These are phyloP conservation scores for Debaryomyces prosopidis DNA, from an alignment of 805 yeast species.

Conservation along the genomic window DNA sequence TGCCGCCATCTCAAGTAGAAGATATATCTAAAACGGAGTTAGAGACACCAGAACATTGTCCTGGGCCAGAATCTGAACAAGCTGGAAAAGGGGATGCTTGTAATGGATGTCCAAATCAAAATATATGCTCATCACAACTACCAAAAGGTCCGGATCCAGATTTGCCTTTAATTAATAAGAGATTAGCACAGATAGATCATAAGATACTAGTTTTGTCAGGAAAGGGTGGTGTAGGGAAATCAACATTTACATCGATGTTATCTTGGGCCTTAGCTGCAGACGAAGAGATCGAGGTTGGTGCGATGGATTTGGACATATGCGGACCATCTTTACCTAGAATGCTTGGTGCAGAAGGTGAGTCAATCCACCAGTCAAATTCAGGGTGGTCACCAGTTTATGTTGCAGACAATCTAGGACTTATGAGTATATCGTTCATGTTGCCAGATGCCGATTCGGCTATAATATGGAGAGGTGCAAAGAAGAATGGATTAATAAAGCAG, in stretches of 20 bases:
- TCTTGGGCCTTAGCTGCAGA: conserved; percentile 92
- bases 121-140: conserved; percentile 76
- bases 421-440: conserved; percentile 93
- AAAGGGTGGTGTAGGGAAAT: conserved; percentile 96
- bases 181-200: conserved; percentile 67
- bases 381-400: conserved; percentile 98
- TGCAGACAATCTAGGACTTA: conserved; percentile 90
- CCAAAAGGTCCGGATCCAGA: conserved; percentile 97
- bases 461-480: conserved; percentile 97
- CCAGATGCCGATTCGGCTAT: conserved; percentile 93
- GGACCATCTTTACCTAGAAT: conserved; percentile 96
- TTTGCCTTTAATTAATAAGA: conserved; percentile 67
- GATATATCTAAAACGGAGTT: conserved; percentile 17
- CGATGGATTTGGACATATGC: conserved; percentile 96
- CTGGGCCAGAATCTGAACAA: conserved; percentile 91
- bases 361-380: conserved; percentile 81
- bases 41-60: conserved; percentile 91
- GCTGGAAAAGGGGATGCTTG: conserved; percentile 97
- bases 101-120: conserved; percentile 90
- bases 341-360: conserved; percentile 88
- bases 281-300: conserved; percentile 82
- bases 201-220: conserved; percentile 79
- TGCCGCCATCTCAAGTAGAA: conserved; percentile 24
- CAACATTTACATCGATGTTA: conserved; percentile 94
- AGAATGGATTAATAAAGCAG: conserved; percentile 89